Base-by-base conservation (phyloP, 345 rosid species). In the Eucalyptus cloeziana region DNA sequence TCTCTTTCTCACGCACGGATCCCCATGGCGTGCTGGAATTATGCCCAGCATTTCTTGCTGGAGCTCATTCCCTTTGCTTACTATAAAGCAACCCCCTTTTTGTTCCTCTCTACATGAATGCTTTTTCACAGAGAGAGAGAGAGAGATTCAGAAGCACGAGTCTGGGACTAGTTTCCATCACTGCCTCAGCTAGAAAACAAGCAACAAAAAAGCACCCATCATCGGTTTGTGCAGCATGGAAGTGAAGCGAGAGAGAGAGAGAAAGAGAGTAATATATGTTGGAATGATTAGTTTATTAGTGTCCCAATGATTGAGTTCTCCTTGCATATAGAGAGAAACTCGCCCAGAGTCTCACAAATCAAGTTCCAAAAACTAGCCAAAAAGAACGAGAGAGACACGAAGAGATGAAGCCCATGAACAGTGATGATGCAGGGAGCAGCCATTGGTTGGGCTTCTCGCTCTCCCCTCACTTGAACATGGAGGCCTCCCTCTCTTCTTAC, bases 1-100 rank as follows among this genome's bases (percentile, higher is more conserved):
- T 96, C 97, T 94, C 96, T 95, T 96, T 96, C 97, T 94, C 97
- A 94, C 86, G 91, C 97, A 93, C 99, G 94, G 99, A 97, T 97
- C 99, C 99, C 99, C 88, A 97, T 93, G 95, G 95, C 94, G 92
- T 96, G 96, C 96, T 92, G 93, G 93, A 91, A 91, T 87, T 91
- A 93, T 95, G 91, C 95, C 94, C 93, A 89, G 93, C 96, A 93
- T 93, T 91, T 92, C 95, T 91, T 91, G 93, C 94, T 93, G 93
- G 89, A 94, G 89, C 91, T 94, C 94, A 91, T 95, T 95, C 96
- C 89, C 94, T 96, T 94, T 93, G 95, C 92, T 95, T 92, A 92
- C 94, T 93, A 93, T 94, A 96, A 96, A 94, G 96, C 92, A 92
- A 89, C 92, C 88, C 88, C 94, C 93, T 93, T 95, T 86, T 62